Conservation (phyloP, 75 land plant species). For the Selaginella moellendorffii region DNA sequence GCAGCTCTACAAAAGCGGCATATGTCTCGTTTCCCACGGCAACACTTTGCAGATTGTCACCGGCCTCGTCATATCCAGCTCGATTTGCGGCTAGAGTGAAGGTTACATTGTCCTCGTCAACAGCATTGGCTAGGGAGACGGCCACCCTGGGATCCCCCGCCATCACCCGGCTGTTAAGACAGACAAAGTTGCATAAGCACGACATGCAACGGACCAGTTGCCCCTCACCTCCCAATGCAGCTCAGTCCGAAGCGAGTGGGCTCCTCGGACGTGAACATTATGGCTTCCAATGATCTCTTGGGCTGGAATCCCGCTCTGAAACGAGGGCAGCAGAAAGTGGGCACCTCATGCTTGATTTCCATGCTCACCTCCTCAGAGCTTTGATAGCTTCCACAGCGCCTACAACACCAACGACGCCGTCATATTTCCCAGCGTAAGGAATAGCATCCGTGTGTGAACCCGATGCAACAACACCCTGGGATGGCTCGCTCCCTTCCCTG, state of each 20-base stretch:
- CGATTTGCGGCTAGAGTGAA: slow-evolving; percentile 63
- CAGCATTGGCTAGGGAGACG: slow-evolving; percentile 27
- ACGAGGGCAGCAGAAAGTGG: slow-evolving; percentile 10
- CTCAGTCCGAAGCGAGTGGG: slow-evolving; percentile 96
- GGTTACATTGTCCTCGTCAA: slow-evolving; percentile 66
- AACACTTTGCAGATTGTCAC: slow-evolving; percentile 34
- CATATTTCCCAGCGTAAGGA: slow-evolving; percentile 93
- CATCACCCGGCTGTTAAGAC: slow-evolving; percentile 66
- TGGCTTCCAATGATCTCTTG: slow-evolving; percentile 64
- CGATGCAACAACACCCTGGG: slow-evolving; percentile 3
- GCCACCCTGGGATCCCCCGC: slow-evolving; percentile 38
- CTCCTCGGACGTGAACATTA: slow-evolving; percentile 94
- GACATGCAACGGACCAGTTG: slow-evolving; percentile 6
- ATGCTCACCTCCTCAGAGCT: slow-evolving; percentile 53
- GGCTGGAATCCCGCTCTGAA: slow-evolving; percentile 68
- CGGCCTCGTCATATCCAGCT: slow-evolving; percentile 57
- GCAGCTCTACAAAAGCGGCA: slow-evolving; percentile 77
- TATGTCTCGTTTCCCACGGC: slow-evolving; percentile 41
- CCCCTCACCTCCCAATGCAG: slow-evolving; percentile 75
- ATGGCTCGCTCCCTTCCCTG: neutral
- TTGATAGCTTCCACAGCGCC: slow-evolving; percentile 90
- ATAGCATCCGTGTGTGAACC: slow-evolving; percentile 98
- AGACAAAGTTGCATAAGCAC: neutral
- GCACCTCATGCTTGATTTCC: neutral
- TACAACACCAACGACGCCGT: slow-evolving; percentile 91